Evolutionary conservation across 2,329 filamentous ascomycete species (phyloP), one percentile per base, ranked within the genome.

Genomic region (Fusarium buxicola): DNA sequence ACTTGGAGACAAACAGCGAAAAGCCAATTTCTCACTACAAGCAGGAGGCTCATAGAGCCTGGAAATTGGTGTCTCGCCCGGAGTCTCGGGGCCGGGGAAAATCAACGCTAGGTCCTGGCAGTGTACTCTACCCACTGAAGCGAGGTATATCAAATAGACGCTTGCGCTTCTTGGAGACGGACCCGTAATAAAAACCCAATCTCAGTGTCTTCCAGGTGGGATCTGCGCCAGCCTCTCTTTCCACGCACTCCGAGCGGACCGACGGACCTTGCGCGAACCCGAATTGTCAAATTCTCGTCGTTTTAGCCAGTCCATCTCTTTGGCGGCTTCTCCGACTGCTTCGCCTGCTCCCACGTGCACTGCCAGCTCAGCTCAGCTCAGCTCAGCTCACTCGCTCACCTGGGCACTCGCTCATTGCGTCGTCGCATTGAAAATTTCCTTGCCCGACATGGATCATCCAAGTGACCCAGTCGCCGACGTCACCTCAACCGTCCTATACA

Each of bases 401-500:
- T 55, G 51, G 43, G 40, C 54, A 38, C 39, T 44, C 54, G 34
- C 39, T 44, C 50, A 25, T 51, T 38, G 36, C 48, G 38, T 30
- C 27, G 53, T 35, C 34, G 44, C 41, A 53, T 34, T 28, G 55
- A 32, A 35, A 34, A 18, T 35, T 41, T 32, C 34, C 35, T 28
- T 35, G 28, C 45, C 45, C 45, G 32, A 28, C 24, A 70, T 70
- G 65, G 52, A 63, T 46, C 46, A 24, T 39, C 24, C 31, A 43
- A 57, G 49, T 31, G 45, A 41, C 27, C 50, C 68, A 8, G 54
- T 72, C 24, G 50, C 38, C 36, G 58, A 71, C 44, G 68, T 80
- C 53, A 70, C 76, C 11, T 55, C 68, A 12, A 70, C 86, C 45
- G 87, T 94, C 45, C 80, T 86, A 49, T 84, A 89, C 74, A 93